Base-by-base conservation (phyloP, 768 basidiomycete genomes). In the Plicaturopsis crispa region DNA sequence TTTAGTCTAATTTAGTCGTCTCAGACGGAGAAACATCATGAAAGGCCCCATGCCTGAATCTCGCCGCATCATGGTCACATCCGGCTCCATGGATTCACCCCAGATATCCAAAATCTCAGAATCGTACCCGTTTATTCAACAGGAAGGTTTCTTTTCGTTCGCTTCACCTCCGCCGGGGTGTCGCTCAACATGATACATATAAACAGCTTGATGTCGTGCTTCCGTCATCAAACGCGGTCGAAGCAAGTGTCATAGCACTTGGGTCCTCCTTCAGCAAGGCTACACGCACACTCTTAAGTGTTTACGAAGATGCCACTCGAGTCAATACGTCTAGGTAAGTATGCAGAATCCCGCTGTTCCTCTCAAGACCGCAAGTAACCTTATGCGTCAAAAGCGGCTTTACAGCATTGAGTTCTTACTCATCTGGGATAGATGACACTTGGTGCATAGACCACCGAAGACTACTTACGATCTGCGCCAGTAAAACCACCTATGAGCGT, bases 381-480 rank as follows among this genome's bases (percentile, higher is more conserved):
- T 36, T 16, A 20, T 20, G 20, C 38, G 21, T 31, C 19, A 28
- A 14, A 35, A 75, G 72, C 20, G 46, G 50, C 4, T 46, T 73
- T 30, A 56, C 65, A 21, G 58, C 66, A 26, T 41, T 73, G 13
- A 65, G 63, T 20, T 50, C 54, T 6, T 33, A 53, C 41, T 41
- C 51, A 3, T 46, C 56, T 18, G 49, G 52, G 18, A 46, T 51
- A 4, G 72, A 77, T 21, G 81, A 84, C 43, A 67, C 66, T 2
- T 87, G 85, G 84, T 82, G 79, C 48, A 62, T 84, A 39, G 82
- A 85, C 48, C 62, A 68, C 2, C 70, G 78, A 13, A 77, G 78
- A 3, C 46, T 76, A 31, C 55, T 86, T 42, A 77, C 77, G 0
- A 52, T 84, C 14, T 72, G 62, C 18, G 63, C 78, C 4, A 63